These are phyloP conservation scores for Tuber umbilicatum DNA, from an alignment of 495 filamentous ascomycete genomes.

Conservation along the genomic window DNA sequence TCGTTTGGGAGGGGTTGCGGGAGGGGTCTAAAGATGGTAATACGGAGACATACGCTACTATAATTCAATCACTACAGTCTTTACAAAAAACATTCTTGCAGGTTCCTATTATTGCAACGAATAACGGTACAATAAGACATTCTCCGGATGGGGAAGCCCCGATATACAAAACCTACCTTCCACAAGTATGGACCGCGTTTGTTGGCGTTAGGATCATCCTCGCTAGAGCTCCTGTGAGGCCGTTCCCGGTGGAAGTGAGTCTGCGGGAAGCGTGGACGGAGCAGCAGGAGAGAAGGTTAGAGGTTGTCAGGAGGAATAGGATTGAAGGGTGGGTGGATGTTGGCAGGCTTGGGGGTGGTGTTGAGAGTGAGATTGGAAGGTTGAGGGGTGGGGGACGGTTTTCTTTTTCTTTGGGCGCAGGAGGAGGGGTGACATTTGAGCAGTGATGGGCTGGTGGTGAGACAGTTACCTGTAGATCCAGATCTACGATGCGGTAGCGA, in stretches of 20 bases:
- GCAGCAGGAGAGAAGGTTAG: slow-evolving; percentile 3
- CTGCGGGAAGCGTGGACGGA: neutral
- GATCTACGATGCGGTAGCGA: slow-evolving; percentile 3
- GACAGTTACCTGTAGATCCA: neutral
- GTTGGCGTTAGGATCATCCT: slow-evolving; percentile 2
- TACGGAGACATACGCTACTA: neutral
- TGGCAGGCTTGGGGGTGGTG: slow-evolving; percentile 2
- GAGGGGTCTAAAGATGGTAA: neutral
- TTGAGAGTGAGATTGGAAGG: slow-evolving; percentile 2
- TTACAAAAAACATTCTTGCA: neutral
- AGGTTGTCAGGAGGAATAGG: slow-evolving; percentile 1
- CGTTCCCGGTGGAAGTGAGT: neutral
- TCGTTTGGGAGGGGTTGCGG: slow-evolving; percentile 2
- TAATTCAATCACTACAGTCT: neutral
- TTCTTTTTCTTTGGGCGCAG: neutral
- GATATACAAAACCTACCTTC: neutral
- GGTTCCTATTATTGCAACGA: neutral
- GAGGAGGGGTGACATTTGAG: neutral
- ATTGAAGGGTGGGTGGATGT: neutral
- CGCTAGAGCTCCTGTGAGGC: neutral
- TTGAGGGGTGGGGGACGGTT: slow-evolving; percentile 1
- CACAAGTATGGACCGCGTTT: neutral
- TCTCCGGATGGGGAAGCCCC: neutral
- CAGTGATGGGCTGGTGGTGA: neutral
- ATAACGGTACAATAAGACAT: neutral